Conservation (phyloP, 768 basidiomycete genomes). For the Lactarius pseudohatsudake region DNA sequence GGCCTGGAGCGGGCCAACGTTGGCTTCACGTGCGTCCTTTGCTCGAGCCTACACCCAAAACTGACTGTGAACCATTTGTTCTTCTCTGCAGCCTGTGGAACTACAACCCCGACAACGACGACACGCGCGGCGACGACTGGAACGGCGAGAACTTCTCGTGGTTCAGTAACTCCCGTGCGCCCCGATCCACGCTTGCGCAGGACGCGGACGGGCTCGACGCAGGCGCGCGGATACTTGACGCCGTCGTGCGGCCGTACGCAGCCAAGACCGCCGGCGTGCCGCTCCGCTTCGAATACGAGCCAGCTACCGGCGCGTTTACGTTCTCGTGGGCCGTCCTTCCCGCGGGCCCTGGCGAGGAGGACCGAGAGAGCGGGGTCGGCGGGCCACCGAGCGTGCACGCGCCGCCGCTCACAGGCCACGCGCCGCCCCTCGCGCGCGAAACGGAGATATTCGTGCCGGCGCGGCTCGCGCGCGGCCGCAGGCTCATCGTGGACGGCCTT, state of each 20-base stretch:
- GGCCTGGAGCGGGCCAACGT: conserved; percentile 75
- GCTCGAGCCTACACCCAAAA: not conserved
- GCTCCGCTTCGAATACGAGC: conserved; percentile 68
- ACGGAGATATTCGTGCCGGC: conserved; percentile 86
- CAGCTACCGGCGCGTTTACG: conserved; percentile 64
- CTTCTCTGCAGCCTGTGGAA: conserved; percentile 74
- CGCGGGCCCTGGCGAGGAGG: conserved; percentile 17
- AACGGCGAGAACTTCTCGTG: conserved; percentile 98
- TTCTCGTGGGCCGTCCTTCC: conserved; percentile 60
- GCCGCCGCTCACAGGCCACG: conserved; percentile 45
- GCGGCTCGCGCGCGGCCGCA: conserved; percentile 54
- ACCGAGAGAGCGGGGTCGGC: not conserved
- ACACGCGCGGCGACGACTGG: conserved; percentile 82
- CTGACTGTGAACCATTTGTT: not conserved
- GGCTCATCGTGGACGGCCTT: conserved; percentile 59
- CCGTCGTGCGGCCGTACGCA: conserved; percentile 87
- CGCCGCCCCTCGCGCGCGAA: conserved; percentile 49
- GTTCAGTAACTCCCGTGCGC: conserved; percentile 67
- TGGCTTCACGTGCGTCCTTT: conserved; percentile 75
- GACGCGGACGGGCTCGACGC: conserved; percentile 72
- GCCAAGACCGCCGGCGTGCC: conserved; percentile 90
- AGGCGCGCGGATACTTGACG: conserved; percentile 73
- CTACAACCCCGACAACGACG: conserved; percentile 87
- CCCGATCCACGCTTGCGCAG: conserved; percentile 53
- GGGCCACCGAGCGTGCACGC: conserved; percentile 32